Conservation (phyloP, 192 early-diverging fungal genomes). For the Linnemannia elongata region DNA sequence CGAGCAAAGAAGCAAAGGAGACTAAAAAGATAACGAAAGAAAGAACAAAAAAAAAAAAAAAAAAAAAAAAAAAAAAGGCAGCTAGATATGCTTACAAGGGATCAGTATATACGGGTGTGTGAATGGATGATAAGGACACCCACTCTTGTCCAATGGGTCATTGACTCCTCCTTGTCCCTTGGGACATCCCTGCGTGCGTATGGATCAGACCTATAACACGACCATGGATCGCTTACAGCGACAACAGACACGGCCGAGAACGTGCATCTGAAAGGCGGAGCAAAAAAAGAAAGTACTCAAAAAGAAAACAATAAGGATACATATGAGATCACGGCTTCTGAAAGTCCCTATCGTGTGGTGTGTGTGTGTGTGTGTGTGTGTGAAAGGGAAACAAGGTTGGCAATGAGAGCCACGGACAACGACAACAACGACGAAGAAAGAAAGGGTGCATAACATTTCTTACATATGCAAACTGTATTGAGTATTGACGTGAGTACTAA, state of each 20-base stretch:
- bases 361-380: background rate
- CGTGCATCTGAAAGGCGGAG: background rate
- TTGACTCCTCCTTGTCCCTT: background rate
- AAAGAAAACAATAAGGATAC: too few species aligned
- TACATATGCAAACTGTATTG: background rate
- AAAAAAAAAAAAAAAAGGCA: slow-evolving; percentile 73
- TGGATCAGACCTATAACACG: background rate
- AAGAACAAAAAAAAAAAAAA: slow-evolving; percentile 51
- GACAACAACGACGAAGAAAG: slow-evolving; percentile 62
- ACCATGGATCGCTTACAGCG: background rate
- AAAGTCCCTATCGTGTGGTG: slow-evolving; percentile 1
- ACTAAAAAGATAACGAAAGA: slow-evolving; percentile 32
- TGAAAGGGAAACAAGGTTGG: background rate
- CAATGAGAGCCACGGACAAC: slow-evolving; percentile 29
- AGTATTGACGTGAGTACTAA: slow-evolving; percentile 2
- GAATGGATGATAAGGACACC: background rate
- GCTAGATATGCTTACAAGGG: background rate
- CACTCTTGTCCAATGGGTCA: background rate
- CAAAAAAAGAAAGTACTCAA: background rate
- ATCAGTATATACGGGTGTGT: background rate
- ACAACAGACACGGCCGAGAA: background rate
- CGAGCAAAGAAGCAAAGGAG: background rate
- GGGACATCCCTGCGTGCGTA: background rate
- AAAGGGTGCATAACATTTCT: slow-evolving; percentile 60
- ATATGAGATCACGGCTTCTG: background rate